Evolutionary conservation across 2,329 filamentous ascomycete species (phyloP), one percentile per base, ranked within the genome.

Genomic region (Talaromyces funiculosus): DNA sequence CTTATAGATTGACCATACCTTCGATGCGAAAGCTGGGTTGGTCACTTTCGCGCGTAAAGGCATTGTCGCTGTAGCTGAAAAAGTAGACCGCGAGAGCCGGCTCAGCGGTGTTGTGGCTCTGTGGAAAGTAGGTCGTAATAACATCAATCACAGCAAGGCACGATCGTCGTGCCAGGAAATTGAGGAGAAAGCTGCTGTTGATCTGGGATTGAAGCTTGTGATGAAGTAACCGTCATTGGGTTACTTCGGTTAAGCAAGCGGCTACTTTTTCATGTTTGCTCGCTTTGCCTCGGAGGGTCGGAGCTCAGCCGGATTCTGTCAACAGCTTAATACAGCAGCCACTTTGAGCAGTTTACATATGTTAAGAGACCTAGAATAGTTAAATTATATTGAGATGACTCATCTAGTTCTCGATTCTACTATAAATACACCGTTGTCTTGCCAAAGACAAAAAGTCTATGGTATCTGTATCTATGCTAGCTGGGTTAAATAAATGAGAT

Each of bases 21-120:
- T 79, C 71, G 82, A 76, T 61, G 77, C 77, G 64, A 73, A 78
- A 66, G 82, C 82, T 66, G 86, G 80, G 73, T 84, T 83, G 71
- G 82, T 77, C 66, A 92, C 82, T 76, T 89, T 93, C 64, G 89
- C 89, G 80, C 86, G 86, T 65, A 96, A 82, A 73, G 91, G 90
- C 90, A 96, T 96, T 76, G 64, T 74, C 74, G 63, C 71, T 42
- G 53, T 33, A 35, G 40, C 55, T 42, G 33, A 35, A 53, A 59
- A 53, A 14, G 57, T 53, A 66, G 69, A 69, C 71, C 75, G 75
- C 70, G 76, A 79, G 73, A 75, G 71, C 76, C 76, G 76, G 74
- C 77, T 78, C 75, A 75, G 71, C 75, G 77, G 75, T 66, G 72
- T 72, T 59, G 72, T 65, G 62, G 73, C 69, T 63, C 74, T 73